Evolutionary conservation across 306 rosid species (phyloP).

Genomic region (Fagus crenata): DNA sequence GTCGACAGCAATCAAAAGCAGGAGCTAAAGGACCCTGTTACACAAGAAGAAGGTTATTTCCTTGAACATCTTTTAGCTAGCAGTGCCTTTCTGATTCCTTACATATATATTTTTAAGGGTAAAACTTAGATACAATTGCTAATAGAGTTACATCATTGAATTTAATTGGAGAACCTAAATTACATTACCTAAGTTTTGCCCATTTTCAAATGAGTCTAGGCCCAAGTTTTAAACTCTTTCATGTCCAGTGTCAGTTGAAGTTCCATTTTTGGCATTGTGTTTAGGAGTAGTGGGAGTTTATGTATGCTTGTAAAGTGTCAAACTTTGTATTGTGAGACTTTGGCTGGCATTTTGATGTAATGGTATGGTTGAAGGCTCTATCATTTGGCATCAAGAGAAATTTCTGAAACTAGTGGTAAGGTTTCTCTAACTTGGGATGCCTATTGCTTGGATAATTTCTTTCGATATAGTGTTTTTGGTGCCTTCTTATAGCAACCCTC

Average conservation of each 20-base stretch:
- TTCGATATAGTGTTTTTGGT: not conserved
- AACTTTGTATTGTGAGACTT: not conserved
- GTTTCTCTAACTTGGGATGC: not conserved
- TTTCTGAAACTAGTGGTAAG: not conserved
- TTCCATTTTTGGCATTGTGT: not conserved
- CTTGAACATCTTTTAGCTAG: conserved; percentile 8
- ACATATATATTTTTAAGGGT: not conserved
- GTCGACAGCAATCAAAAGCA: conserved; percentile 44
- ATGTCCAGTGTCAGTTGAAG: not conserved
- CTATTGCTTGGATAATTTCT: too few relatives aligned
- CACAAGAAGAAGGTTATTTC: conserved; percentile 35
- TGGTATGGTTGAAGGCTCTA: not conserved
- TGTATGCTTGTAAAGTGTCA: too few relatives aligned
- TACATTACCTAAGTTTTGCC: not conserved
- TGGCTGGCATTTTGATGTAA: not conserved
- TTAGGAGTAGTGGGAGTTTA: not conserved
- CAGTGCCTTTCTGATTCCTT: not conserved
- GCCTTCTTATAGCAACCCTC: not conserved
- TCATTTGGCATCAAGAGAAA: not conserved
- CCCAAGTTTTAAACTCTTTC: not conserved
- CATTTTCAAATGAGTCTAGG: not conserved
- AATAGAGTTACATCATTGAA: too few relatives aligned
- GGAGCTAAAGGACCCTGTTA: conserved; percentile 36
- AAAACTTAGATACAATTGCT: too few relatives aligned
- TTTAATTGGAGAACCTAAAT: too few relatives aligned